phyloP scores from a whole-genome alignment of 106 monocot species.

The Iris macrosiphon region DNA sequence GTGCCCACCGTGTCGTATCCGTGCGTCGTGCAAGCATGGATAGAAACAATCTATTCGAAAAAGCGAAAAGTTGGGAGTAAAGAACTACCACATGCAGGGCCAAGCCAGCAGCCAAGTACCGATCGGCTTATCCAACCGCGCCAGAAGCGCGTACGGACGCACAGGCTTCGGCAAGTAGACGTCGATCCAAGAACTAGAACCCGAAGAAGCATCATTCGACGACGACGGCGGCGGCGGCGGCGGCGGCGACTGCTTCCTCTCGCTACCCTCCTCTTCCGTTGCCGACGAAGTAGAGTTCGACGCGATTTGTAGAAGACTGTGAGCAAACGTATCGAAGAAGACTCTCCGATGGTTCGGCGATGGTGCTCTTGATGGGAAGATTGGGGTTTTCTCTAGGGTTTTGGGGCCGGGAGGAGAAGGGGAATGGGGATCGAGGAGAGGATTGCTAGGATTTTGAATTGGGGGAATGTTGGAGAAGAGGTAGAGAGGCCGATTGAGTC shows the following conservation, averaged over 20 bases:
- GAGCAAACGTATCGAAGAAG: not conserved
- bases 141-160: constrained; percentile 46
- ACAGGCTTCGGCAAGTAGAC: constrained; percentile 21
- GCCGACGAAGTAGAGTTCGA: constrained; percentile 6
- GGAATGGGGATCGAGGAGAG: too few species aligned
- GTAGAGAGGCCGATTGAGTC: not conserved
- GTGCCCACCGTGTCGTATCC: too few species aligned
- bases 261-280: not conserved
- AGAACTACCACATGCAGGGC: constrained; percentile 62
- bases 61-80: too few species aligned
- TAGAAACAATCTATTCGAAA: too few species aligned
- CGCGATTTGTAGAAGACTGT: not conserved
- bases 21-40: too few species aligned
- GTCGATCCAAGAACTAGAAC: constrained; percentile 32
- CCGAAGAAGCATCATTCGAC: not conserved
- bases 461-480: not conserved
- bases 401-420: constrained; percentile 1
- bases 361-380: too few species aligned
- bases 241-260: not conserved
- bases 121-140: constrained; percentile 69
- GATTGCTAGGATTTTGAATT: too few species aligned
- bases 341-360: not conserved
- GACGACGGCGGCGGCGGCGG: not conserved
- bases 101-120: constrained; percentile 74
- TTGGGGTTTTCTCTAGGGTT: too few species aligned